Conservation (phyloP, 2,329 filamentous ascomycete species). For the Lecanicillium sp. region DNA sequence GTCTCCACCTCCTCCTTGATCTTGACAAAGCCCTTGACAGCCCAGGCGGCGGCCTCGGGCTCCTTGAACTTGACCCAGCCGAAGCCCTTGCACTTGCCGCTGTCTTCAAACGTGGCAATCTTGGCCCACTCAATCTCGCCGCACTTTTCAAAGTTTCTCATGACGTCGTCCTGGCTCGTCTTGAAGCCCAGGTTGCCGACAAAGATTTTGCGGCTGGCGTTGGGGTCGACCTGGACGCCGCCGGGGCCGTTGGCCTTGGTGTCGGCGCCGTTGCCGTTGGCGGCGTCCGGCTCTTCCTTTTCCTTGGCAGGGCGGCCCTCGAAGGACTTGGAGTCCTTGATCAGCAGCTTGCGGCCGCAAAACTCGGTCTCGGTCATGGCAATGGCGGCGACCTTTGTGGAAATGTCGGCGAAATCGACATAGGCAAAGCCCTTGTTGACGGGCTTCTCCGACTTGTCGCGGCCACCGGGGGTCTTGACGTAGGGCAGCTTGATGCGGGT, state of each 20-base stretch:
- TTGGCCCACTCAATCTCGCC: slow-evolving; percentile 77
- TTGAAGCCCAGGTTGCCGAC: slow-evolving; percentile 85
- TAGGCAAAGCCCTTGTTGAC: slow-evolving; percentile 95
- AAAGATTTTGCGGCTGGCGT: slow-evolving; percentile 76
- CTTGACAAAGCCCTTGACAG: slow-evolving; percentile 72
- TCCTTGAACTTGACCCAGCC: slow-evolving; percentile 91
- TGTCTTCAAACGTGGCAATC: slow-evolving; percentile 91
- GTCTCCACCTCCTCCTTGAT: slow-evolving; percentile 59
- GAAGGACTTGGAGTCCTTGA: slow-evolving; percentile 87
- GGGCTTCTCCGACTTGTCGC: slow-evolving; percentile 23
- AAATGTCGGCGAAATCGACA: slow-evolving; percentile 73
- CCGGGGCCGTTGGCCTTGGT: slow-evolving; percentile 19
- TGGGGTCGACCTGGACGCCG: slow-evolving; percentile 32
- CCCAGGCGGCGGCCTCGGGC: slow-evolving; percentile 59
- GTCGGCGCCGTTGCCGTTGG: slow-evolving; percentile 16
- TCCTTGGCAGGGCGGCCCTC: slow-evolving; percentile 77
- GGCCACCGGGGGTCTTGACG: slow-evolving; percentile 38
- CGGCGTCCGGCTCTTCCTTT: slow-evolving; percentile 18
- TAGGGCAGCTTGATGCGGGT: slow-evolving; percentile 77
- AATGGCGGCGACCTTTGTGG: slow-evolving; percentile 68
- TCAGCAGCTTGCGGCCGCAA: slow-evolving; percentile 70
- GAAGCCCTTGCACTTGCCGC: slow-evolving; percentile 95
- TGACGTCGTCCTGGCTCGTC: slow-evolving; percentile 71
- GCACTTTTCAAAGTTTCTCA: slow-evolving; percentile 76
- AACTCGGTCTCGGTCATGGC: slow-evolving; percentile 79